Conservation (phyloP, 495 filamentous ascomycete species). For the Lophium mytilinum region DNA sequence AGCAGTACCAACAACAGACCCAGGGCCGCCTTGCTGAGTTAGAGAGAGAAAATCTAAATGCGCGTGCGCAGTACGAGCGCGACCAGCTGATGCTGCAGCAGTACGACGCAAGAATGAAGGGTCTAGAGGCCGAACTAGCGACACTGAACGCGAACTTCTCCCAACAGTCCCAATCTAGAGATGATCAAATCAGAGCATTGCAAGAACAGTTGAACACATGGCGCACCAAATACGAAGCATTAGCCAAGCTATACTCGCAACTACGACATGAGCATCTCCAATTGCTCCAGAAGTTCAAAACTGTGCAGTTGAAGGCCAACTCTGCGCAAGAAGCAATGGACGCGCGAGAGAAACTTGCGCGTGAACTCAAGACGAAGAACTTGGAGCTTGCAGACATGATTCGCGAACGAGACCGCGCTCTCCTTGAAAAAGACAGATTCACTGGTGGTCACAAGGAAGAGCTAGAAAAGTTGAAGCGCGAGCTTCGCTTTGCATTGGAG, state of each 20-base stretch:
- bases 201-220: constrained; percentile 96
- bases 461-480: constrained; percentile 91
- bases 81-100: constrained; percentile 95
- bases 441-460: constrained; percentile 86
- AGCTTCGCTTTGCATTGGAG: constrained; percentile 85
- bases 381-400: constrained; percentile 98
- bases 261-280: constrained; percentile 92
- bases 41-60: constrained; percentile 89
- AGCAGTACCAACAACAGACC: constrained; percentile 85
- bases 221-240: constrained; percentile 90
- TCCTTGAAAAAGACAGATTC: constrained; percentile 82
- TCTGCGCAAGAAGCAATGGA: constrained; percentile 97
- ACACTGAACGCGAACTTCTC: constrained; percentile 75
- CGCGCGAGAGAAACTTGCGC: constrained; percentile 83
- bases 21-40: constrained; percentile 90
- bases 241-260: constrained; percentile 95
- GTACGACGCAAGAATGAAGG: constrained; percentile 89
- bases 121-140: constrained; percentile 76
- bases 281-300: constrained; percentile 88
- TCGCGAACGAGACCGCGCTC: constrained; percentile 85
- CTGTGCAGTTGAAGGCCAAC: constrained; percentile 88
- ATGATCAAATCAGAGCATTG: constrained; percentile 85
- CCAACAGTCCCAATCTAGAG: constrained; percentile 78
- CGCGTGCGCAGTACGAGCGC: constrained; percentile 89
- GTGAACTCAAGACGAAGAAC: constrained; percentile 98